Evolutionary conservation across 352 stramenopile species (phyloP).

Genomic region (Phytophthora melonis): DNA sequence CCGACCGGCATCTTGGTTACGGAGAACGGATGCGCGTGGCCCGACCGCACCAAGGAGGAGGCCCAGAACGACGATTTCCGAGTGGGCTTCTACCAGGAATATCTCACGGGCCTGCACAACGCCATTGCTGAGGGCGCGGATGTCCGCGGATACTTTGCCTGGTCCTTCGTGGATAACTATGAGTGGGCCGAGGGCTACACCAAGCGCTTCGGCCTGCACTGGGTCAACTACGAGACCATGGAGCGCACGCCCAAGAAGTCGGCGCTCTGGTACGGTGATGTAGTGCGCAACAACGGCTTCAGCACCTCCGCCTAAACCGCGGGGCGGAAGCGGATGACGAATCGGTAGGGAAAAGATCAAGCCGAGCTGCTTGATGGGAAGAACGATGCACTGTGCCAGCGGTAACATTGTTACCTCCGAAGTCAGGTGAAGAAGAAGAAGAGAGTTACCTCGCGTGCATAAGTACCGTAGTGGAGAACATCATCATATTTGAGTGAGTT

Average conservation of each 20-base stretch:
- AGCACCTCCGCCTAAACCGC: constrained; percentile 7
- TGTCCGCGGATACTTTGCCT: constrained; percentile 91
- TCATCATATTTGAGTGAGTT: too few relatives aligned
- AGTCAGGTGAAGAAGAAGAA: too few relatives aligned
- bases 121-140: constrained; percentile 58
- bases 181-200: constrained; percentile 89
- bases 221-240: constrained; percentile 72
- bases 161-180: constrained; percentile 94
- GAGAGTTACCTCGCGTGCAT: too few relatives aligned
- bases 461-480: too few relatives aligned
- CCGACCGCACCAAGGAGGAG: constrained; percentile 72
- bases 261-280: constrained; percentile 60
- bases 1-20: constrained; percentile 88
- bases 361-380: too few relatives aligned
- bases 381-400: too few relatives aligned
- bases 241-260: constrained; percentile 78
- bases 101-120: constrained; percentile 78
- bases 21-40: constrained; percentile 91
- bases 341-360: too few relatives aligned
- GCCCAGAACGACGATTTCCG: constrained; percentile 85
- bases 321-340: not conserved
- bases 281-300: constrained; percentile 58
- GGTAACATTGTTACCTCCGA: too few relatives aligned
- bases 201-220: constrained; percentile 72
- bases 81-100: constrained; percentile 82